Percentiles rank a stretch among this genome's conserved stretches.
These are phyloP conservation scores for Ampelocalamus luodianensis DNA, from an alignment of 176 grass and related monocot species.

Conservation along the genomic window DNA sequence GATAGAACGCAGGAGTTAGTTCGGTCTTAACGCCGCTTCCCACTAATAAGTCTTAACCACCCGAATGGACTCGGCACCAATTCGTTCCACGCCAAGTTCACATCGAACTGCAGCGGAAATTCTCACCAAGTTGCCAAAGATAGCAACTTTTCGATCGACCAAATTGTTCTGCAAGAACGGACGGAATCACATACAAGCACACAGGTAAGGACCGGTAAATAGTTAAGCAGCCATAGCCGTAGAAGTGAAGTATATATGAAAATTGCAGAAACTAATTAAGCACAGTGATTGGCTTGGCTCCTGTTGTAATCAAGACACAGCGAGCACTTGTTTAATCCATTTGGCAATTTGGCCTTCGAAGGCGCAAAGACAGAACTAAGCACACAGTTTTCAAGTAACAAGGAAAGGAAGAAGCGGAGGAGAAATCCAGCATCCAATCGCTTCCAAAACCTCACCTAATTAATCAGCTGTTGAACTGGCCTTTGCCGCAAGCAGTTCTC, in stretches of 20 bases:
- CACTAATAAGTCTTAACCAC: slow-evolving; percentile 15
- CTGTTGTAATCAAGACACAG: neutral
- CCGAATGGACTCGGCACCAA: neutral
- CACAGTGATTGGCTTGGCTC: neutral
- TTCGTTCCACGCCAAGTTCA: neutral
- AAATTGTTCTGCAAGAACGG: slow-evolving; percentile 38
- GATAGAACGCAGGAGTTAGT: neutral
- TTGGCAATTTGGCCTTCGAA: neutral
- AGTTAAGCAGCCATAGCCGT: slow-evolving; percentile 5
- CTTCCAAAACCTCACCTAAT: neutral
- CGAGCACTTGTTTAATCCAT: neutral
- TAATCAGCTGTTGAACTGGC: neutral
- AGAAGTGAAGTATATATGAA: neutral
- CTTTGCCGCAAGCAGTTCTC: neutral
- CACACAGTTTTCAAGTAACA: neutral
- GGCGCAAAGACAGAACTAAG: neutral
- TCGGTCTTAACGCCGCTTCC: slow-evolving; percentile 33
- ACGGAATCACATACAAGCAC: neutral
- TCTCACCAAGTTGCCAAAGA: slow-evolving; percentile 4
- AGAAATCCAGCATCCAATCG: neutral
- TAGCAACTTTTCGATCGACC: neutral
- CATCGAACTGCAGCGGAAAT: slow-evolving; percentile 18
- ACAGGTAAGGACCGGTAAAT: neutral
- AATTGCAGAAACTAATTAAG: neutral
- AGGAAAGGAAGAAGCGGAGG: neutral